Percentiles rank a stretch among this genome's conserved stretches.
These are phyloP conservation scores for Paramecium primaurelia DNA, from an alignment of 73 alveolate species.

Conservation along the genomic window DNA sequence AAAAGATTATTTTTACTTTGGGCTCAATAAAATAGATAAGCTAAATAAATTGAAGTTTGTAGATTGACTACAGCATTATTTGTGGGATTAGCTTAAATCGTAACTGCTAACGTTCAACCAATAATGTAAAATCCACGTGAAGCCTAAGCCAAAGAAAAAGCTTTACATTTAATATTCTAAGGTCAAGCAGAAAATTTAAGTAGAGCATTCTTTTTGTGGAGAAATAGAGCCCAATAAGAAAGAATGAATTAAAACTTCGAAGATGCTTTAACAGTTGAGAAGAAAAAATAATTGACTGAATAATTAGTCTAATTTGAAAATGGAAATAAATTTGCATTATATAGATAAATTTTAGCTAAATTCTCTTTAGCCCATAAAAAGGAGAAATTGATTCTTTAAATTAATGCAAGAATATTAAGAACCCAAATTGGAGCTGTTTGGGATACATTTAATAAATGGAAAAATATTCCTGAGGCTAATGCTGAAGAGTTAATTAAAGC, in stretches of 20 bases:
- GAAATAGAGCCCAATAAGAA: background rate
- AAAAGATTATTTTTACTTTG: conserved; percentile 23
- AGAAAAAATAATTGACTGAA: background rate
- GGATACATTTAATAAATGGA: conserved; percentile 27
- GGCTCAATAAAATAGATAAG: conserved; percentile 24
- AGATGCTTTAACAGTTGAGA: conserved; percentile 18
- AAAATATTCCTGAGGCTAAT: background rate
- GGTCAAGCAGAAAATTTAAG: background rate
- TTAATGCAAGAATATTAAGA: background rate
- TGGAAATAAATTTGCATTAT: background rate
- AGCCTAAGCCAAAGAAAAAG: background rate
- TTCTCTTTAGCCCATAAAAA: background rate
- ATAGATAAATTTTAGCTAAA: background rate
- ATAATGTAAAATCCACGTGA: conserved; percentile 18
- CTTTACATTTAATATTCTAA: background rate
- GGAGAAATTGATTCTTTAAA: background rate
- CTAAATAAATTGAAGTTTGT: conserved; percentile 34
- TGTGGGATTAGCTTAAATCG: background rate
- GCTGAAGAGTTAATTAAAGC: background rate
- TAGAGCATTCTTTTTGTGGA: conserved; percentile 21
- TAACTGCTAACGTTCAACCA: background rate
- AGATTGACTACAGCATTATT: background rate
- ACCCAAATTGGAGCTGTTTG: conserved; percentile 7
- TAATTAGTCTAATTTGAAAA: background rate
- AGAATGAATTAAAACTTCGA: background rate